These are phyloP conservation scores for Abelmoschus esculentus DNA, from an alignment of 345 rosid genomes.

Conservation along the genomic window DNA sequence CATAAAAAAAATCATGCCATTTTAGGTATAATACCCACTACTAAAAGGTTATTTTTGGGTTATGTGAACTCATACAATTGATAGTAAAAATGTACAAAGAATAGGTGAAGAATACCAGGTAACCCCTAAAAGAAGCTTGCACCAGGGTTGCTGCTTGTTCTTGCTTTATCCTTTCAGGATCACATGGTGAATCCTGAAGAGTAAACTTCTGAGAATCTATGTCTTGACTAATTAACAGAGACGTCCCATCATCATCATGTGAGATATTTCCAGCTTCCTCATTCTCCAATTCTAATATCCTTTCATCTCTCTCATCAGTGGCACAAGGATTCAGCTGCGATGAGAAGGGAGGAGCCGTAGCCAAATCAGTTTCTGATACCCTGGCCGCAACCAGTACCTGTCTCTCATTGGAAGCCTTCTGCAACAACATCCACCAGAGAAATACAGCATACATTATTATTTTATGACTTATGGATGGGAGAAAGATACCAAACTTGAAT, in stretches of 20 bases:
- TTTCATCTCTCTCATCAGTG: constrained; percentile 33
- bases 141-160: constrained; percentile 72
- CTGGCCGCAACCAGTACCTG: constrained; percentile 46
- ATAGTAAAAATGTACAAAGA: background rate
- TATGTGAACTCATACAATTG: background rate
- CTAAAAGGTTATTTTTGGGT: background rate
- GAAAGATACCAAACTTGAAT: background rate
- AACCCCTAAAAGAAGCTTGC: constrained; percentile 96
- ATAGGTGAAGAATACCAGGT: constrained; percentile 51
- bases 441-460: background rate
- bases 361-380: constrained; percentile 44
- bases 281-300: constrained; percentile 29
- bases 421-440: background rate
- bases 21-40: constrained; percentile 8
- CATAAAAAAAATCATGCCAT: constrained; percentile 26
- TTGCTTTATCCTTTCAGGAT: constrained; percentile 44
- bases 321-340: constrained; percentile 20
- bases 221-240: constrained; percentile 28
- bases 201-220: constrained; percentile 25
- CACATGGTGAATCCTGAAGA: constrained; percentile 22
- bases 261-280: constrained; percentile 38
- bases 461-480: background rate
- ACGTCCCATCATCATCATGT: constrained; percentile 26
- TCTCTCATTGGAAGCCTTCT: constrained; percentile 48
- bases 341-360: constrained; percentile 35